A percentile compares a stretch with the other conserved stretches of the same genome.
These are phyloP conservation scores for Cercospora nicotianae DNA, from an alignment of 2,329 filamentous ascomycete genomes.

Conservation along the genomic window DNA sequence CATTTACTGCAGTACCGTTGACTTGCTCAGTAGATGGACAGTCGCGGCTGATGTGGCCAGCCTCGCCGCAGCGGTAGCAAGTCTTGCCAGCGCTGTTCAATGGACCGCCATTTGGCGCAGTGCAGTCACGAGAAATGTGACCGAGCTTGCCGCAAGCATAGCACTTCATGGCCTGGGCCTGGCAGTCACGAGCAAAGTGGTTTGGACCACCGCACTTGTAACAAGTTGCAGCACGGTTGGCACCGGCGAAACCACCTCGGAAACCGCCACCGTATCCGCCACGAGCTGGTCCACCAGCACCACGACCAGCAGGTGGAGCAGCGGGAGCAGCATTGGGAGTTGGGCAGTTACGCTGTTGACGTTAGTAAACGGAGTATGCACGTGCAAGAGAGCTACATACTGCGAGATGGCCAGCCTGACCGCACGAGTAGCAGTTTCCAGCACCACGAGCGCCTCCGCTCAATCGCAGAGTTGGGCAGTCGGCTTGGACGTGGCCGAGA, in stretches of 20 bases:
- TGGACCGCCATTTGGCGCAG: slow-evolving; percentile 91
- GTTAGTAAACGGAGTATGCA: slow-evolving; percentile 16
- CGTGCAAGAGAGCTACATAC: slow-evolving; percentile 53
- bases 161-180: slow-evolving; percentile 98
- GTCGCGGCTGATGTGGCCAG: slow-evolving; percentile 93
- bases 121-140: slow-evolving; percentile 93
- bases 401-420: slow-evolving; percentile 87
- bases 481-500: slow-evolving; percentile 95
- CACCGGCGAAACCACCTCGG: slow-evolving; percentile 74
- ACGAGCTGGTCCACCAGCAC: slow-evolving; percentile 62
- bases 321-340: slow-evolving; percentile 66
- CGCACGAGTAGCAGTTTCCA: slow-evolving; percentile 96
- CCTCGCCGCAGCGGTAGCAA: slow-evolving; percentile 95
- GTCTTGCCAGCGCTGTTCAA: slow-evolving; percentile 91
- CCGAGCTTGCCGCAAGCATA: slow-evolving; percentile 95
- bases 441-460: slow-evolving; percentile 71
- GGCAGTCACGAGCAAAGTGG: slow-evolving; percentile 97
- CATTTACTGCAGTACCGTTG: slow-evolving; percentile 37
- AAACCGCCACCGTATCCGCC: slow-evolving; percentile 63
- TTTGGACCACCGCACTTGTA: slow-evolving; percentile 82
- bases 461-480: slow-evolving; percentile 93
- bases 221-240: slow-evolving; percentile 64
- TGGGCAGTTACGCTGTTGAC: slow-evolving; percentile 72
- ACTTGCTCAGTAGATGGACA: slow-evolving; percentile 61
- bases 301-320: slow-evolving; percentile 55